Base-by-base conservation (phyloP, 2,329 filamentous ascomycete species). In the Claviceps capensis region DNA sequence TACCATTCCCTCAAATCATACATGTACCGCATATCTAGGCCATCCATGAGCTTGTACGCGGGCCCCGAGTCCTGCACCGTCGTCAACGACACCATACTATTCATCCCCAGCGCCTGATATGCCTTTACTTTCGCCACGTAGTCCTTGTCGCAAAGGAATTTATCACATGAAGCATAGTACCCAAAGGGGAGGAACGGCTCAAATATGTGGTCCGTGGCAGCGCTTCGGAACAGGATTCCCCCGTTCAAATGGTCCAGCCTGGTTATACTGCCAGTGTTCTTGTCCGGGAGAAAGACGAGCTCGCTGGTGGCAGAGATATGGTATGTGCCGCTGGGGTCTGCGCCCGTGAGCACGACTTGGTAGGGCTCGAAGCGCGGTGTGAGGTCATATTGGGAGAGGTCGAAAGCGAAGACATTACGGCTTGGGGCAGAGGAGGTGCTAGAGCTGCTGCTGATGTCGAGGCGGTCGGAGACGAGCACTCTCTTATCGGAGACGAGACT, bases 231-330 rank as follows among this genome's bases (percentile, higher is more conserved):
- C 16, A 68, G 61, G 16, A 76, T 56, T 0, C 70, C 70, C 17
- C 73, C 72, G 36, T 67, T 64, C 9, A 73, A 56, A 53, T 73
- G 67, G 56, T 76, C 73, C 14, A 76, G 63, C 56, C 69, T 70
- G 3, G 70, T 69, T 2, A 70, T 67, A 59, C 71, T 75, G 30
- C 72, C 71, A 5, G 53, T 62, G 2, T 59, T 59, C 46, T 71
- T 73, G 22, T 70, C 68, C 0, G 72, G 72, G 0, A 76, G 67
- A 54, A 71, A 72, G 41, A 63, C 61, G 17, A 73, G 57, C 41
- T 68, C 63, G 47, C 64, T 65, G 0, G 61, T 64, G 0, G 67
- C 67, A 0, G 65, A 69, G 53, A 68, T 67, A 11, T 63, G 66
- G 19, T 58, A 55, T 7, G 60, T 55, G n/a, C 65, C 63, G 11